These are phyloP conservation scores for Nakazawaea peltata DNA, from an alignment of 805 yeast species.

Conservation along the genomic window DNA sequence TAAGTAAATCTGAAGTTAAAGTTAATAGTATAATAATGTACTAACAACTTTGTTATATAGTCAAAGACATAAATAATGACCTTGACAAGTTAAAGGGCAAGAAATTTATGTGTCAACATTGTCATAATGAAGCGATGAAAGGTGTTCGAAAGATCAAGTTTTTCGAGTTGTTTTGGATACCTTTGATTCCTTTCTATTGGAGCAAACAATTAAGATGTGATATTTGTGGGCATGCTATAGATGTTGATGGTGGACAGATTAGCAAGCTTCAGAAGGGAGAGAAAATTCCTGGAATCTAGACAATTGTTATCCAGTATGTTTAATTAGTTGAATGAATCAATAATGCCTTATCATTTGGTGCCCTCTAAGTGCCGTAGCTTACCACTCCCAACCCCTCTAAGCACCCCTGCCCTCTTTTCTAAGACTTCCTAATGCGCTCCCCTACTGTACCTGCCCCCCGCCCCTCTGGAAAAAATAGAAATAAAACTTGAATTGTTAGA, in stretches of 20 bases:
- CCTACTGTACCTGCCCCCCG: too few species aligned
- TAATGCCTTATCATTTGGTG: too few species aligned
- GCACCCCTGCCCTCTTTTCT: too few species aligned
- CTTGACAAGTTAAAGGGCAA: constrained; percentile 6
- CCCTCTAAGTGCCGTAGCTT: too few species aligned
- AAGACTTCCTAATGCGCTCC: too few species aligned
- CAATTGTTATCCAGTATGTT: background rate
- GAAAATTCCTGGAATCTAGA: constrained; percentile 3
- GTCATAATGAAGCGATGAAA: constrained; percentile 20
- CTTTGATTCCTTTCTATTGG: constrained; percentile 18
- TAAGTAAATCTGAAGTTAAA: too few species aligned
- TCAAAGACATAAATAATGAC: constrained; percentile 8
- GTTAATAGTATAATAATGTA: too few species aligned
- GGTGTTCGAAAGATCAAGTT: constrained; percentile 16
- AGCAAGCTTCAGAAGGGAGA: constrained; percentile 7
- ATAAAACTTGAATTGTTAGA: too few species aligned
- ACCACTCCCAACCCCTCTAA: too few species aligned
- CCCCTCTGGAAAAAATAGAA: too few species aligned
- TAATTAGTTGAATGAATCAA: too few species aligned
- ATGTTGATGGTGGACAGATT: constrained; percentile 4
- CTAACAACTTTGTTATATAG: too few species aligned
- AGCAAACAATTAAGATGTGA: constrained; percentile 17
- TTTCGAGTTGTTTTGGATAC: constrained; percentile 18
- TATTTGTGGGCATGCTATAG: constrained; percentile 15
- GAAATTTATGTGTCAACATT: constrained; percentile 17